phyloP scores from a whole-genome alignment of 2,329 filamentous ascomycete genomes.

The Teratosphaeriaceae sp. region DNA sequence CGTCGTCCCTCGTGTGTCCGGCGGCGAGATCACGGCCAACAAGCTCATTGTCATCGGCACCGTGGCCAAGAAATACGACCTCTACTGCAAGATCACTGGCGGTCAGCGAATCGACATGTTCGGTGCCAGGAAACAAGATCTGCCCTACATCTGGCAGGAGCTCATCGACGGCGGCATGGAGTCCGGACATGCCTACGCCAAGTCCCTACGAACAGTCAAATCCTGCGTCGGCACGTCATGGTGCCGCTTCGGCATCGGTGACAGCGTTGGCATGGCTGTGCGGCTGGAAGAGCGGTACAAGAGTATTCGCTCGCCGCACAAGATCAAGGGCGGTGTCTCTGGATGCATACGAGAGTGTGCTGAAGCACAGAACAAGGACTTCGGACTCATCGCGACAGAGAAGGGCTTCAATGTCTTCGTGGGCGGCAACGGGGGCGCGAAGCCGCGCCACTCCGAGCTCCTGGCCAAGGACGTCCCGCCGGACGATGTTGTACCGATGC shows the following conservation, averaged over 20 bases:
- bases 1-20: constrained; percentile 75
- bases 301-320: constrained; percentile 80
- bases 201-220: constrained; percentile 83
- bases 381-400: constrained; percentile 84
- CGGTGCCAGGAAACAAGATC: constrained; percentile 79
- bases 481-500: constrained; percentile 71
- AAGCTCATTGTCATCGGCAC: constrained; percentile 77
- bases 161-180: constrained; percentile 83
- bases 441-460: constrained; percentile 73
- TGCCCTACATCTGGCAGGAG: constrained; percentile 73
- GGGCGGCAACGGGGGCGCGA: constrained; percentile 81
- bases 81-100: constrained; percentile 91
- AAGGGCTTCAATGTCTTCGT: constrained; percentile 94
- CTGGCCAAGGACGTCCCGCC: constrained; percentile 81
- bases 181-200: constrained; percentile 84
- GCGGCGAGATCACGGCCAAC: constrained; percentile 80
- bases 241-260: constrained; percentile 83
- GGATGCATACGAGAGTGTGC: constrained; percentile 91
- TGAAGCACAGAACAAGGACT: constrained; percentile 89
- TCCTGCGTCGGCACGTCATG: constrained; percentile 86
- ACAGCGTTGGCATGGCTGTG: constrained; percentile 87
- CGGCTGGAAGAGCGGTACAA: constrained; percentile 86
- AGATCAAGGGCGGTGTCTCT: constrained; percentile 77
- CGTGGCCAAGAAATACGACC: constrained; percentile 73
- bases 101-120: constrained; percentile 82